Base-by-base conservation (phyloP, 495 filamentous ascomycete species). In the Astrocystis sublimbata region DNA sequence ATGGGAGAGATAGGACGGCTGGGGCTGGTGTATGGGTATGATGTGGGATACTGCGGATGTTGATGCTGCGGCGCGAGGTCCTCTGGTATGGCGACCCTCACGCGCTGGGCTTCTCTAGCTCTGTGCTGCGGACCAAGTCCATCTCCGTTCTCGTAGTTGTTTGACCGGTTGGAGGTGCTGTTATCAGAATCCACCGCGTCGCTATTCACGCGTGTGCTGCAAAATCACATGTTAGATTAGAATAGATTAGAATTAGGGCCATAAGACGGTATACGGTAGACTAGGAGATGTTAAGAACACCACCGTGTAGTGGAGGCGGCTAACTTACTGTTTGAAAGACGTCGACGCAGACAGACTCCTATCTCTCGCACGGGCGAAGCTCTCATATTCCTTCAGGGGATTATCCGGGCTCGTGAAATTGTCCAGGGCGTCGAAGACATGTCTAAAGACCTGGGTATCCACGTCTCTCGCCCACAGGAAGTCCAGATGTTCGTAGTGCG, bases 401-500 rank as follows among this genome's bases (percentile, higher is more conserved):
- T 83, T 80, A 45, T 78, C 78, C 3, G 79, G 72, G 42, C 72
- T 75, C 8, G 79, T 80, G 67, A 92, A 87, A 58, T 76, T 83
- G 43, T 92, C 86, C 4, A 98, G 78, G 0, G 93, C 92, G 62
- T 93, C 86, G 67, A 96, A 92, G 12, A 98, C 91, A 74, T 96
- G 88, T 9, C 85, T 89, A 68, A 96, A 96, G 2, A 98, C 93
- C 40, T 90, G 82, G n/a, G 79, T 78, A 51, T 94, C 82, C 10
- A 96, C 90, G 68, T 97, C 90, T 26, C 83, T 75, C 4, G 90
- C 93, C 94, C 94, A 98, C n/a, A 98, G 78, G 70, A 98, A 96
- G 73, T 98, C 94, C 36, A 98, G 83, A 74, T 98, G 94, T 69
- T 98, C 94, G 70, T 96, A 98, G 62, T 96, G 91, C 4, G 87